Conservation (phyloP, 2,329 filamentous ascomycete genomes). For the Basipetospora chlamydospora region DNA sequence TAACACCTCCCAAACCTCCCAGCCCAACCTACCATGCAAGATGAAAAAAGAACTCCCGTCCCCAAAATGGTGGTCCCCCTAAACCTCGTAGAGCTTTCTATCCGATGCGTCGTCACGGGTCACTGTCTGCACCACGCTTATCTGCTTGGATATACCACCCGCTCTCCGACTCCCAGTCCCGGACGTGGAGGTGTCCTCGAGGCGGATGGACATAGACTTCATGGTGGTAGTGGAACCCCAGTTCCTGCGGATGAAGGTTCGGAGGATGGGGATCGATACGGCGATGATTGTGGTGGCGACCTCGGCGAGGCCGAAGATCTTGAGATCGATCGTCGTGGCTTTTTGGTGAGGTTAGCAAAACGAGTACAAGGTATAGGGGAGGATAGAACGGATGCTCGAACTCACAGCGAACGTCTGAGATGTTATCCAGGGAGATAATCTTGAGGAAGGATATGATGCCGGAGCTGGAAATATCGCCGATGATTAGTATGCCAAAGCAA, state of each 20-base stretch:
- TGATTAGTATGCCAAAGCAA: slow-evolving; percentile 1
- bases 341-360: slow-evolving; percentile 7
- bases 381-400: not conserved
- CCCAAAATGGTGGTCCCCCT: no score
- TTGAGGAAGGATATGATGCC: slow-evolving; percentile 16
- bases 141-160: not conserved
- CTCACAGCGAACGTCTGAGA: slow-evolving; percentile 4
- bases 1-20: no score
- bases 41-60: no score
- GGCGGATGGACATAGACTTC: not conserved
- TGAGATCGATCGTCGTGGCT: slow-evolving; percentile 9
- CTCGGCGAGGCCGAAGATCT: slow-evolving; percentile 10
- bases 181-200: not conserved
- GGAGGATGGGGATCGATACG: slow-evolving; percentile 17
- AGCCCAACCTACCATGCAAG: no score
- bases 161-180: not conserved
- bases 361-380: not conserved
- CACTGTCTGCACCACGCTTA: not conserved
- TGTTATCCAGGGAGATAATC: slow-evolving; percentile 8
- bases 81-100: not conserved
- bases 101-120: not conserved
- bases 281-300: slow-evolving; percentile 11
- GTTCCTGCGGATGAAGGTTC: slow-evolving; percentile 10
- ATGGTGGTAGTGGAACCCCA: not conserved
- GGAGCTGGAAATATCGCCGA: slow-evolving; percentile 15